These are phyloP conservation scores for Laetiporus sulphureus DNA, from an alignment of 1,284 basidiomycete species.

Conservation along the genomic window DNA sequence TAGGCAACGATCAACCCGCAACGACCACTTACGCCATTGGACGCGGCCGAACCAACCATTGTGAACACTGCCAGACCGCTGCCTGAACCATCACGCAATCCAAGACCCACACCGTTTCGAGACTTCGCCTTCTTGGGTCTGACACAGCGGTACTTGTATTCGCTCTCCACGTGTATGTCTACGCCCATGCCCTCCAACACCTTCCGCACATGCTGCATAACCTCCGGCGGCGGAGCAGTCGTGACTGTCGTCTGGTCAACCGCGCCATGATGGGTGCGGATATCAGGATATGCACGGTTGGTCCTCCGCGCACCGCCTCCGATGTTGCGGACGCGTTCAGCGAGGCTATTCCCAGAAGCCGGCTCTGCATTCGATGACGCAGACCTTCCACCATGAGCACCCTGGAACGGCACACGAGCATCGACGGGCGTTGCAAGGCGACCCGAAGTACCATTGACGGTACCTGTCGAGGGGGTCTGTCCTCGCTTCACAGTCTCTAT, in stretches of 20 bases:
- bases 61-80: constrained; percentile 66
- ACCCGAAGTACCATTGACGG: constrained; percentile 25
- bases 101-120: constrained; percentile 31
- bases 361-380: constrained; percentile 38
- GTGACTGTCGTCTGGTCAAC: constrained; percentile 92
- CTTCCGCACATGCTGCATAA: constrained; percentile 78
- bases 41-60: constrained; percentile 71
- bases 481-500: constrained; percentile 11
- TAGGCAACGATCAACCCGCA: constrained; percentile 1
- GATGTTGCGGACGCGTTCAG: constrained; percentile 31
- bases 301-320: constrained; percentile 16
- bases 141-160: constrained; percentile 84
- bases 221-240: constrained; percentile 76
- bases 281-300: constrained; percentile 40
- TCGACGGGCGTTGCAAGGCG: constrained; percentile 10
- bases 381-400: constrained; percentile 33
- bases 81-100: constrained; percentile 33
- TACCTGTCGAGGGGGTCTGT: constrained; percentile 23
- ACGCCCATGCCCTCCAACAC: constrained; percentile 89
- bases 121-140: constrained; percentile 66
- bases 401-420: background rate
- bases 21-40: constrained; percentile 61
- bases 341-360: constrained; percentile 33
- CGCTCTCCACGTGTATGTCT: constrained; percentile 80
- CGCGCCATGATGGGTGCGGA: constrained; percentile 87